Base-by-base conservation (phyloP, 2,329 filamentous ascomycete genomes). In the Stachybotrys elegans region DNA sequence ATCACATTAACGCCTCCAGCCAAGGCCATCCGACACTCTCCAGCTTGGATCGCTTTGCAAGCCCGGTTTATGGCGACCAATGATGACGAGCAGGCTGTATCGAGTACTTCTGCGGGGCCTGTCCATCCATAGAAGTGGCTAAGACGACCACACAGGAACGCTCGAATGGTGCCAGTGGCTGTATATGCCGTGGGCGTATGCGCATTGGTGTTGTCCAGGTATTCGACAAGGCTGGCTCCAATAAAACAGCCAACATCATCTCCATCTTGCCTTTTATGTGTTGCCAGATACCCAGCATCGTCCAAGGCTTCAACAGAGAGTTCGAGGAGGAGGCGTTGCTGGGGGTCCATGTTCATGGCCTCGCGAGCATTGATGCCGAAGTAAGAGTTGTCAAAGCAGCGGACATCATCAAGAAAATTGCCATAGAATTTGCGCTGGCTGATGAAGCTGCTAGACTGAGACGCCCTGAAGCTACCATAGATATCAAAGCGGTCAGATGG, bases 1-100 rank as follows among this genome's bases (percentile, higher is more conserved):
- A 69, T 62, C n/a, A 67, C 46, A 32, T 65, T 68, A 13, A 62
- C 59, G n/a, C 67, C 69, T 5, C 67, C 68, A 2, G 63, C 66
- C 5, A 69, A 42, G 0, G 62, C 65, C 43, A 56, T 52, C 1
- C 51, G 39, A 29, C 57, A 61, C 13, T 69, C 66, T 4, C 59
- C 58, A 1, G 50, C 20, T 8, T 52, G 51, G 1, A 64, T 48
- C 2, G 53, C 50, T 7, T 48, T 48, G 44, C 56, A 65, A 0
- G 63, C 67, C 4, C 46, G 43, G 41, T 68, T 54, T 5, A 69
- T 52, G 0, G 65, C 61, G 4, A 67, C 64, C 0, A 55, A 44
- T 0, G 63, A 63, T 0, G 65, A 58, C 0, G 64, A 65, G 44
- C 66, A 70, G 1, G 67, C 67, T 2, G 62, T 64, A 43, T 70